Evolutionary conservation across 768 basidiomycete species (phyloP).

Genomic region (Mycena epipterygia): DNA sequence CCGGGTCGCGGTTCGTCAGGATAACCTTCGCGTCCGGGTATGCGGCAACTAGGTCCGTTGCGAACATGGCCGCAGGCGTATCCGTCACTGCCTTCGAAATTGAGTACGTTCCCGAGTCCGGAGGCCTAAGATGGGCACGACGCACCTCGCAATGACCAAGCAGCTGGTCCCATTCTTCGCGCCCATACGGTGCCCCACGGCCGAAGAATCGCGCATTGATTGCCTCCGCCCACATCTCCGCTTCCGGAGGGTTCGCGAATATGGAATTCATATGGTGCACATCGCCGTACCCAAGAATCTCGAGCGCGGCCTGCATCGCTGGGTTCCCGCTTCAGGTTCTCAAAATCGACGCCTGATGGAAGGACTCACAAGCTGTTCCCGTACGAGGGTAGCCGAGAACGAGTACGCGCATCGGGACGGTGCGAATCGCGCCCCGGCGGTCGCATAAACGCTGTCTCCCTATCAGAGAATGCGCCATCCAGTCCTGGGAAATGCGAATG

Average conservation of each 20-base stretch:
- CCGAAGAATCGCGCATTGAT: neutral
- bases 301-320: neutral
- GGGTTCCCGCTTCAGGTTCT: neutral
- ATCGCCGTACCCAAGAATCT: neutral
- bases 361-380: neutral
- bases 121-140: neutral
- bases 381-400: neutral
- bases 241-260: neutral
- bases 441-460: too few species aligned
- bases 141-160: conserved; percentile 4
- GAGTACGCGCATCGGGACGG: neutral
- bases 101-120: too few species aligned
- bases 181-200: neutral
- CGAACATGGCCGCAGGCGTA: neutral
- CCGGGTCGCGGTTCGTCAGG: neutral
- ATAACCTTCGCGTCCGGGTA: neutral
- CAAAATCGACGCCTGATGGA: neutral
- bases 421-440: neutral
- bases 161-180: conserved; percentile 4
- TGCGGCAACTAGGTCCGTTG: neutral
- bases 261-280: neutral
- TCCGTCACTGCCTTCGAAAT: neutral
- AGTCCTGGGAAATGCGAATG: too few species aligned
- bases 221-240: neutral
- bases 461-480: too few species aligned